Base-by-base conservation (phyloP, 768 basidiomycete species). In the Trametes cubensis region DNA sequence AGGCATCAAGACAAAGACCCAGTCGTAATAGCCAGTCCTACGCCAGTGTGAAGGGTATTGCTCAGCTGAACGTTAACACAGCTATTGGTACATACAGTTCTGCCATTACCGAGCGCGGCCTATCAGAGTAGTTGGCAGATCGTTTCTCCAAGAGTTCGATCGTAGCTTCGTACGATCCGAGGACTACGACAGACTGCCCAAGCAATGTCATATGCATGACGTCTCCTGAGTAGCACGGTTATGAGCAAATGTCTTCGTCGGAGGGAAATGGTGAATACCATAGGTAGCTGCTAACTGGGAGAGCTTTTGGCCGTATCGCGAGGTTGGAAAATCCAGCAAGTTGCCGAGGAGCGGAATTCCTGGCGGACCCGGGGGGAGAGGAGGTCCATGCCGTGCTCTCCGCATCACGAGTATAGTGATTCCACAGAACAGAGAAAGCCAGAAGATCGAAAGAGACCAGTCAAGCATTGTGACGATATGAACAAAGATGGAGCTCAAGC, bases 41-140 rank as follows among this genome's bases (percentile, higher is more conserved):
- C 26, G 38, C 23, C 21, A 7, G 7, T 1, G 79, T 80, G 82
- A 86, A 87, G 69, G 84, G 28, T 8, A 8, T 30, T 30, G 8
- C 28, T 82, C 66, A 3, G 13, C 25, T 15, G 18, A 50, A 14
- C 56, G 5, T 10, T 6, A 17, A 46, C 11, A 40, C 3, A 7
- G 17, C 14, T 2, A 2, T 42, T 5, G 17, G 6, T 21, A 40
- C 86, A 69, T 67, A 90, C 82, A 90, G 77, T 55, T 92, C 88
- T 11, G 76, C 78, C 90, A 92, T 91, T 47, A 88, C 78, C 25
- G 90, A 76, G 26, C 77, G 75, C 0, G 88, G 87, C 69, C 87
- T 88, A 74, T 91, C 90, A 8, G 89, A 86, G 71, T 91, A 92
- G 38, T 90, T 85, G 8, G 81, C 77, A 6, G 88, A 87, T 26